A percentile compares a stretch with the other conserved stretches of the same genome.
phyloP scores from a whole-genome alignment of 2,329 filamentous ascomycete species.

The Fusarium udum region DNA sequence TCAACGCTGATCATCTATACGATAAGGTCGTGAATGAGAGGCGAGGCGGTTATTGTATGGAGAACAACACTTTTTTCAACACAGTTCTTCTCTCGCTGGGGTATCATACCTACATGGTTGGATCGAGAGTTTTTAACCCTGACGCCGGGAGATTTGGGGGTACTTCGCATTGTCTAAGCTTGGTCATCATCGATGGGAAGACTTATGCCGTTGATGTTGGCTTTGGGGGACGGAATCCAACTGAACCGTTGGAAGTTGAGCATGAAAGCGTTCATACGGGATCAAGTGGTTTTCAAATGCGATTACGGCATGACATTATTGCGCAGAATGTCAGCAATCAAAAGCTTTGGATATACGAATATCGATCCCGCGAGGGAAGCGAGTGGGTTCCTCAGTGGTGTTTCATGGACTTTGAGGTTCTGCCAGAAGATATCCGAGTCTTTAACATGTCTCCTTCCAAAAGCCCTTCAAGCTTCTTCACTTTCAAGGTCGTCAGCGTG shows the following conservation, averaged over 20 bases:
- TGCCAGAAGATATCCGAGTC: slow-evolving; percentile 24
- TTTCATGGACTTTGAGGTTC: slow-evolving; percentile 13
- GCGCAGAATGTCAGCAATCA: slow-evolving; percentile 6
- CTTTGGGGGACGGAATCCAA: slow-evolving; percentile 8
- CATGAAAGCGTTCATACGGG: background rate
- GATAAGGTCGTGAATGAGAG: slow-evolving; percentile 15
- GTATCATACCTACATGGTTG: slow-evolving; percentile 2
- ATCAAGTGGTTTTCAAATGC: slow-evolving; percentile 8
- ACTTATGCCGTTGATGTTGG: slow-evolving; percentile 23
- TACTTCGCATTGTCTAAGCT: slow-evolving; percentile 8
- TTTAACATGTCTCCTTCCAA: slow-evolving; percentile 24
- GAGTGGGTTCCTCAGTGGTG: slow-evolving; percentile 26
- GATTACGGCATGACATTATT: background rate
- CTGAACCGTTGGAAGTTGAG: background rate
- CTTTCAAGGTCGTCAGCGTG: slow-evolving; percentile 17
- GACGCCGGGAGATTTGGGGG: background rate
- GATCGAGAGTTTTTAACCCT: slow-evolving; percentile 9
- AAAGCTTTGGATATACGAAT: slow-evolving; percentile 25
- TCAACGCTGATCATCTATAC: slow-evolving; percentile 13
- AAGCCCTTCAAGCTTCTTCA: slow-evolving; percentile 27
- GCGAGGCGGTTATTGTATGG: slow-evolving; percentile 28
- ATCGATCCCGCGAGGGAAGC: background rate
- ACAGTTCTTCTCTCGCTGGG: slow-evolving; percentile 10
- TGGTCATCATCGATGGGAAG: background rate
- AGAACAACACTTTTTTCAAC: slow-evolving; percentile 24